These are phyloP conservation scores for Oenanthe sinensis DNA, from an alignment of 129 eudicot genomes.

Conservation along the genomic window DNA sequence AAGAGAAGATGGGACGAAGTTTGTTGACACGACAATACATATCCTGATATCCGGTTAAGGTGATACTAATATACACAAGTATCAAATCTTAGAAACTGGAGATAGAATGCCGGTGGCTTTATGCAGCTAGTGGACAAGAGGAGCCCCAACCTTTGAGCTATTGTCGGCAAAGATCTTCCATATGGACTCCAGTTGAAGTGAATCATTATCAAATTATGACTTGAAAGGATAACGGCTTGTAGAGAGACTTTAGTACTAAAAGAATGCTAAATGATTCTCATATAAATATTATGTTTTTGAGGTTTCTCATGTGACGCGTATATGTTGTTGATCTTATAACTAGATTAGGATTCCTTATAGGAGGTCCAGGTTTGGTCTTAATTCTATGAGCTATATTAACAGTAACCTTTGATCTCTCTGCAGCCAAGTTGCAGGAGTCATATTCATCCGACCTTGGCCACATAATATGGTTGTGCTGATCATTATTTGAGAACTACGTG, in stretches of 20 bases:
- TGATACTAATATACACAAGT: neutral
- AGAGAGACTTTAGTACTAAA: neutral
- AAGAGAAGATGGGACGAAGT: no score
- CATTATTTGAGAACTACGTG: constrained; percentile 27
- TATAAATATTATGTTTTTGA: neutral
- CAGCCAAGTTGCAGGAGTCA: constrained; percentile 34
- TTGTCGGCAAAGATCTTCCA: constrained; percentile 9
- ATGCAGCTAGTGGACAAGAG: constrained; percentile 10
- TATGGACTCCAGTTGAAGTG: constrained; percentile 5
- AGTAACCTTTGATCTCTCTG: constrained; percentile 8
- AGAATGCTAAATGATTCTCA: neutral
- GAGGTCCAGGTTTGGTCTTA: neutral
- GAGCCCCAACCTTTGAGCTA: neutral
- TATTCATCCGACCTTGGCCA: constrained; percentile 24
- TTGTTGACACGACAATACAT: neutral
- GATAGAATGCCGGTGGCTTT: constrained; percentile 5
- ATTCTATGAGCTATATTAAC: neutral
- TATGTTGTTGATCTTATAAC: constrained; percentile 8
- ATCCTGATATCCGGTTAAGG: neutral
- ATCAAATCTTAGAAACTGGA: neutral
- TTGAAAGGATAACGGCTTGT: neutral
- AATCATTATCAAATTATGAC: neutral
- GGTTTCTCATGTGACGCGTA: constrained; percentile 3
- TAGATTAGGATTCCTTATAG: constrained; percentile 1
- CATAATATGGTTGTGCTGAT: constrained; percentile 30